Base-by-base conservation (phyloP, 73 alveolate species). In the Blepharisma stoltei region DNA sequence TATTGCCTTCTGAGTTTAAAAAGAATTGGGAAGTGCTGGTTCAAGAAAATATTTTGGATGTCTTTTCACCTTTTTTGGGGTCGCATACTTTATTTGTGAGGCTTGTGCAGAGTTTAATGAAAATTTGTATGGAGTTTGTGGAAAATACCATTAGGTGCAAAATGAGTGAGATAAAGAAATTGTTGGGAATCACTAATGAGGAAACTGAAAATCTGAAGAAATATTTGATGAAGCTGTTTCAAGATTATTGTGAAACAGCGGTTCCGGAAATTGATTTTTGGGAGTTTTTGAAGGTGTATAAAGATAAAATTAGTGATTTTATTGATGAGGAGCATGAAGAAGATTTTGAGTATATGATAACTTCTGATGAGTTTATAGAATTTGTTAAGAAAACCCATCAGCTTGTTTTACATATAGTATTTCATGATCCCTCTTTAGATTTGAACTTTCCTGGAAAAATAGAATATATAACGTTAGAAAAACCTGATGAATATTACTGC, bases 1-100 rank as follows among this genome's bases (percentile, higher is more conserved):
- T 66, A 67, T 37, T 77, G n/a, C 84, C 84, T 25, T 52, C 78
- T 60, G 84, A 77, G 21, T 77, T 77, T 45, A 77, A 77, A 77
- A 18, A 25, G 54, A 77, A 66, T 47, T 77, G 71, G 47, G 84
- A 77, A 37, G 54, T 27, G 49, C 67, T 77, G 77, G 79, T 77
- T 6, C 67, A 77, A 21, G 84, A 77, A 77, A 54, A 71, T 52
- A 47, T 77, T 23, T 55, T 76, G 37, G 71, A 55, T 20, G 77
- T 76, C 0, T 77, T 77, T 77, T 71, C 79, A 20, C 71, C 6
- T 38, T 68, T 77, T 37, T 66, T 77, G 27, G 84, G 54, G 32
- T 54, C 67, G n/a, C 79, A 71, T 55, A 77, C 49, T 32, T 41
- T 55, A 46, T 71, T 77, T 37, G 84, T 46, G 23, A 52, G n/a